Conservation (phyloP, 768 basidiomycete genomes). For the Inosperma sp. region DNA sequence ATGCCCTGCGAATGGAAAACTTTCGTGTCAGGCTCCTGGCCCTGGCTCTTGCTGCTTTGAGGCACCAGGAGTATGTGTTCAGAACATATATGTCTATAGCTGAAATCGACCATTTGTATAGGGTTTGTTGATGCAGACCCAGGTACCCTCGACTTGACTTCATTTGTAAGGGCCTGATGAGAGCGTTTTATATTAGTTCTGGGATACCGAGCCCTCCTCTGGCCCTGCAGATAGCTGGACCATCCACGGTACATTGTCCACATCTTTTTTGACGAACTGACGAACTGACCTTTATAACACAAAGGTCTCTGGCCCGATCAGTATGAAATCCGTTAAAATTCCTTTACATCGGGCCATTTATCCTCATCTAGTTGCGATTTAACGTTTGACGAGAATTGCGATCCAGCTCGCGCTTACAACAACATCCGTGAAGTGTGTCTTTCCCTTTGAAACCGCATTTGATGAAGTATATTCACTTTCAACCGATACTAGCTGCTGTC, state of each 20-base stretch:
- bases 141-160: constrained; percentile 21
- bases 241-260: constrained; percentile 54
- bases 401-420: constrained; percentile 36
- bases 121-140: constrained; percentile 56
- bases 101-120: constrained; percentile 23
- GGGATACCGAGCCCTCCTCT: constrained; percentile 61
- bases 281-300: background rate
- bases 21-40: constrained; percentile 50
- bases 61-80: constrained; percentile 50
- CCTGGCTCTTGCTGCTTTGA: constrained; percentile 61
- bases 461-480: constrained; percentile 8
- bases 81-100: background rate
- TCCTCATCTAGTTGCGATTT: constrained; percentile 47
- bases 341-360: background rate
- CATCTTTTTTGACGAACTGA: background rate
- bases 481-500: constrained; percentile 45
- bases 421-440: constrained; percentile 27
- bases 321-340: constrained; percentile 30
- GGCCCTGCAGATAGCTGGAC: constrained; percentile 71
- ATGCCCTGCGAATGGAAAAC: constrained; percentile 46
- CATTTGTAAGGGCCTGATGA: background rate
- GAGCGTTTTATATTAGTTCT: constrained; percentile 43
- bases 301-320: constrained; percentile 65
- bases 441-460: constrained; percentile 18
- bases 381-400: constrained; percentile 34